Conservation (phyloP, 306 rosid genomes). For the Prunus fruticosa region DNA sequence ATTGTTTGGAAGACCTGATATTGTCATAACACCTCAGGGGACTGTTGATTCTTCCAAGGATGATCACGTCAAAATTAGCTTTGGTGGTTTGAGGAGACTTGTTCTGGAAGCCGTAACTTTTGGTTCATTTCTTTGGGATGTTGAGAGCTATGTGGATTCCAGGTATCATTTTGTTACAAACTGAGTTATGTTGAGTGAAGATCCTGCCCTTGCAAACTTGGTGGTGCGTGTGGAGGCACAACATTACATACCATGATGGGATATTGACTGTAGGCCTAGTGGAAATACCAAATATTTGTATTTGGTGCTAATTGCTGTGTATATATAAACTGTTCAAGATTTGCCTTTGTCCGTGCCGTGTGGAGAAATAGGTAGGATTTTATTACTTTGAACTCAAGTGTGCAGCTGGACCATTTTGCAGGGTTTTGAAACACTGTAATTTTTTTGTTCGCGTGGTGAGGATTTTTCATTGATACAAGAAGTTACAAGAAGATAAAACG, state of each 20-base stretch:
- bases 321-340: slow-evolving; percentile 15
- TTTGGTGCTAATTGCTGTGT: slow-evolving; percentile 29
- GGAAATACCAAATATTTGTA: slow-evolving; percentile 1
- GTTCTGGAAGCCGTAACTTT: slow-evolving; percentile 87
- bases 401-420: background rate
- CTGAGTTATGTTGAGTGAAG: slow-evolving; percentile 28
- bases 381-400: no score
- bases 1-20: slow-evolving; percentile 80
- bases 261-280: slow-evolving; percentile 23
- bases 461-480: background rate
- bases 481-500: background rate
- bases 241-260: slow-evolving; percentile 10
- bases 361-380: background rate
- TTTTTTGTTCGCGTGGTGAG: background rate
- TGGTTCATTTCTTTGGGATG: slow-evolving; percentile 95
- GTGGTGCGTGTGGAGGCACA: slow-evolving; percentile 5
- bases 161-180: slow-evolving; percentile 82
- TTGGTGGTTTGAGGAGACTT: slow-evolving; percentile 76
- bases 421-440: background rate
- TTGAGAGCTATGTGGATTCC: slow-evolving; percentile 83
- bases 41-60: slow-evolving; percentile 64
- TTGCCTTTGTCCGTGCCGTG: background rate
- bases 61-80: slow-evolving; percentile 70
- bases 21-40: slow-evolving; percentile 60
- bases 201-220: slow-evolving; percentile 17